Base-by-base conservation (phyloP, 164 flowering plant species). In the Kingdonia uniflora region DNA sequence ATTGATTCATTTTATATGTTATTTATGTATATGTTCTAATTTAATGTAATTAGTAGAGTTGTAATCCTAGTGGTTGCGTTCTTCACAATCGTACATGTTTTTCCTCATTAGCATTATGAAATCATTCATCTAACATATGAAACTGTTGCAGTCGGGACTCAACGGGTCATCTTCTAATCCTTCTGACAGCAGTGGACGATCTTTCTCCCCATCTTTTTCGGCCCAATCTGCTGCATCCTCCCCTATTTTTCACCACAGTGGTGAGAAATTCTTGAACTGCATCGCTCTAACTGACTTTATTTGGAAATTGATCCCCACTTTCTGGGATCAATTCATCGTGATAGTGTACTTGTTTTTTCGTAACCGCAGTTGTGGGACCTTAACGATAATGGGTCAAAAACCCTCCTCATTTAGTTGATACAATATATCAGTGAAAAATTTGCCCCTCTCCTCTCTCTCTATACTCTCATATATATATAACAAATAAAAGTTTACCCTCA, bases 171-270 rank as follows among this genome's bases (percentile, higher is more conserved):
- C 59, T 46, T 67, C 74, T 50, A 74, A 67, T 67, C 58, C 62
- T 65, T 68, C 65, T 13, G 77, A 67, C 21, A 61, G 57, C 44
- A 52, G 69, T 10, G 74, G 74, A 20, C 60, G 70, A 35, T 23
- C 73, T 26, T 65, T 65, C 61, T 24, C 66, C 14, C 22, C 70
- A 38, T 70, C 72, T 23, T 70, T 74, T 51, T 74, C 74, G 62
- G 52, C 60, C 21, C 71, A 67, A 33, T 67, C 77, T 49, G 74
- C 71, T 61, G 59, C 74, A 29, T 57, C 65, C 14, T 50, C 67
- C 55, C 66, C 71, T 52, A 60, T 56, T 64, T 68, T 51, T 54
- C 69, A 70, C 59, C 77, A 70, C 45, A 20, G 61, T 50, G 72
- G 77, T 74, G 12, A 56, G 68, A 26, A 38, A 22, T 1, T 45